Conservation (phyloP, 2,329 filamentous ascomycete genomes). For the Pseudonectria foliicola region DNA sequence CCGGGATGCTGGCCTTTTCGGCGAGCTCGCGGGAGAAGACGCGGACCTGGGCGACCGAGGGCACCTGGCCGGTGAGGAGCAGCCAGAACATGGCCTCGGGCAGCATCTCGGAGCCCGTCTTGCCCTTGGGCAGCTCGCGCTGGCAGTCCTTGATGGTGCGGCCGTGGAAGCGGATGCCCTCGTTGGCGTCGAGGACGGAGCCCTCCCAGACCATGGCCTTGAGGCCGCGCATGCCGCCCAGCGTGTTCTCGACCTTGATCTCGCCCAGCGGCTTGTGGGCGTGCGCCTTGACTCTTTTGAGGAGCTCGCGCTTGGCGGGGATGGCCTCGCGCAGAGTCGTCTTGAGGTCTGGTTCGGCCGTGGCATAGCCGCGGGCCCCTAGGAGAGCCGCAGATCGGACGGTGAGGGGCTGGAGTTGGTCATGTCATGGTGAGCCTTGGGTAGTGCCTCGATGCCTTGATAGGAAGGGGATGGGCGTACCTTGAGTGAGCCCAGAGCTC, state of each 20-base stretch:
- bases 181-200: conserved; percentile 90
- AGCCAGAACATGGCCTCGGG: conserved; percentile 99
- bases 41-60: conserved; percentile 74
- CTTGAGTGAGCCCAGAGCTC: conserved; percentile 57
- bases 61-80: conserved; percentile 86
- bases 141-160: conserved; percentile 98
- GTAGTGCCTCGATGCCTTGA: no score
- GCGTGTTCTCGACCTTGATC: conserved; percentile 86
- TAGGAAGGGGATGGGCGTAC: conserved; percentile 43
- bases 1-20: conserved; percentile 73
- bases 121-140: conserved; percentile 85
- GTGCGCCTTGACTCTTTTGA: conserved; percentile 89
- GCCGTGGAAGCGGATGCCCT: conserved; percentile 97
- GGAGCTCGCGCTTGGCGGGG: conserved; percentile 84
- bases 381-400: conserved; percentile 22
- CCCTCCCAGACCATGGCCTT: conserved; percentile 99
- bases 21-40: conserved; percentile 79
- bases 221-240: conserved; percentile 94
- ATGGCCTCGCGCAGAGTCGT: conserved; percentile 75
- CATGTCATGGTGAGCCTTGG: no score
- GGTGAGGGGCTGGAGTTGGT: conserved; percentile 21
- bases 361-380: conserved; percentile 55
- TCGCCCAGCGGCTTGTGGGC: conserved; percentile 79
- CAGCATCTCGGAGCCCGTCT: conserved; percentile 88
- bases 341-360: conserved; percentile 84